phyloP scores from a whole-genome alignment of 2,329 filamentous ascomycete genomes.

The Aspergillus puulaauensis region DNA sequence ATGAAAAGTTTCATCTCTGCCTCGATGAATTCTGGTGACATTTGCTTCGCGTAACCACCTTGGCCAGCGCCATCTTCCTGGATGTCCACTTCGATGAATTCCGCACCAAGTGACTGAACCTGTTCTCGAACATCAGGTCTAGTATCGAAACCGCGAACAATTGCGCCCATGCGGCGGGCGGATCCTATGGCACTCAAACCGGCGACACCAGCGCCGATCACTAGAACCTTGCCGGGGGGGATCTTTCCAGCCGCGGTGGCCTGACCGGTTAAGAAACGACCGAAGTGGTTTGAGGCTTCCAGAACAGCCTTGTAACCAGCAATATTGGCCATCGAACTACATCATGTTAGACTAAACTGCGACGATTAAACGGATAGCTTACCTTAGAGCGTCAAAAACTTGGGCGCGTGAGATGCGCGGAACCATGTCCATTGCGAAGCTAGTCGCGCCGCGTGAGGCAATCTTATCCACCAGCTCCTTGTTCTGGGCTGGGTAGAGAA shows the following conservation, averaged over 20 bases:
- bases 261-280: conserved; percentile 83
- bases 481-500: conserved; percentile 81
- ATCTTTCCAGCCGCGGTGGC: conserved; percentile 87
- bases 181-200: conserved; percentile 86
- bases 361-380: not conserved
- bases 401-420: conserved; percentile 87
- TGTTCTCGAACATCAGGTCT: conserved; percentile 83
- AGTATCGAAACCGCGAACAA: conserved; percentile 90
- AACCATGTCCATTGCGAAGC: conserved; percentile 91
- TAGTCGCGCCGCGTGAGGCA: conserved; percentile 67
- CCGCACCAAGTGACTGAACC: conserved; percentile 84
- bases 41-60: conserved; percentile 88
- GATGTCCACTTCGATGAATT: conserved; percentile 84
- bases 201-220: conserved; percentile 87
- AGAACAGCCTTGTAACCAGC: conserved; percentile 89
- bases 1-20: conserved; percentile 92
- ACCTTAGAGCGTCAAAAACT: conserved; percentile 75
- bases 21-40: conserved; percentile 91
- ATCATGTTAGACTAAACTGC: not conserved
- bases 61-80: conserved; percentile 81
- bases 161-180: conserved; percentile 80
- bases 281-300: conserved; percentile 86
- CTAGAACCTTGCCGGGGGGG: conserved; percentile 83
- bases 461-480: conserved; percentile 71
- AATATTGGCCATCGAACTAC: conserved; percentile 89